A percentile compares a stretch with the other conserved stretches of the same genome.
Evolutionary conservation across 805 yeast species (phyloP).

Genomic region (Candida caryicola): DNA sequence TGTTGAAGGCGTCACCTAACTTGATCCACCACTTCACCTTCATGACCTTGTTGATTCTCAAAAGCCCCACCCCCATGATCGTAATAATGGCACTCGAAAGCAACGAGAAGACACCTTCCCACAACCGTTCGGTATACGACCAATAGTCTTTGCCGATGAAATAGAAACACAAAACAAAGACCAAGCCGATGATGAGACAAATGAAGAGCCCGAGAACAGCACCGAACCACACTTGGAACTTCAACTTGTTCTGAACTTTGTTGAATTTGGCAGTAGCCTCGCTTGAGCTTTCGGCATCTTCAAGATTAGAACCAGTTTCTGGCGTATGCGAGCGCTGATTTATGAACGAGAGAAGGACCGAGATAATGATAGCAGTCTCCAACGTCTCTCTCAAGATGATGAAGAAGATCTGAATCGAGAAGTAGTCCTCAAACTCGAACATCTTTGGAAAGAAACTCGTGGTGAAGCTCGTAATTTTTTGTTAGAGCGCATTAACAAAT

Average conservation of each 20-base stretch:
- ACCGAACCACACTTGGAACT: constrained; percentile 79
- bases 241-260: constrained; percentile 27
- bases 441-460: constrained; percentile 2
- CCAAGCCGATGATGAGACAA: constrained; percentile 70
- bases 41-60: constrained; percentile 71
- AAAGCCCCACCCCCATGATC: constrained; percentile 79
- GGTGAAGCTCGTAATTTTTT: too few relatives aligned
- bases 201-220: constrained; percentile 67
- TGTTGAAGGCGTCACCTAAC: constrained; percentile 39
- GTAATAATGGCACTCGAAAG: constrained; percentile 78
- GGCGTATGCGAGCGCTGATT: constrained; percentile 16
- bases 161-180: constrained; percentile 69
- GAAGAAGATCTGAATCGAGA: constrained; percentile 30
- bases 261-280: constrained; percentile 3
- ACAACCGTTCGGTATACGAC: constrained; percentile 82
- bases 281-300: neutral
- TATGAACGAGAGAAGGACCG: constrained; percentile 27
- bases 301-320: neutral
- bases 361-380: constrained; percentile 30
- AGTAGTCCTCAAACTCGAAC: constrained; percentile 16
- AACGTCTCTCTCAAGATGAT: constrained; percentile 28
- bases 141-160: constrained; percentile 79
- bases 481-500: too few relatives aligned
- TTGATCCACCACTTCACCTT: constrained; percentile 72
- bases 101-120: constrained; percentile 84